Evolutionary conservation across 257 asterid genomes (phyloP).

Genomic region (Salvia hispanica): DNA sequence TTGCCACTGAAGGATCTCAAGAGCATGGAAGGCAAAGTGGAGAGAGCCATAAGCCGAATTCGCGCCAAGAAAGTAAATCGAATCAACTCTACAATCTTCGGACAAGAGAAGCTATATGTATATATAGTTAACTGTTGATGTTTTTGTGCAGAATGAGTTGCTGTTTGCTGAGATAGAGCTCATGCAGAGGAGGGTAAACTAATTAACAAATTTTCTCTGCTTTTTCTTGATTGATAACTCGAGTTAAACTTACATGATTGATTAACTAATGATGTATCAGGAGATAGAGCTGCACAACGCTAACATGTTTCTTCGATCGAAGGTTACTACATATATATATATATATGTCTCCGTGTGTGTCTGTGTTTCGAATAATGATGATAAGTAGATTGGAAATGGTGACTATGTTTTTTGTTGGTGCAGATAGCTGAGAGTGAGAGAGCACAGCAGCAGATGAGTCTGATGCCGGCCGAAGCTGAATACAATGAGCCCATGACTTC

Average conservation of each 20-base stretch:
- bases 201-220: no score
- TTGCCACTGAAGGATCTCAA: constrained; percentile 56
- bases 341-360: no score
- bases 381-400: no score
- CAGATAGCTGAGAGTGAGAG: constrained; percentile 90
- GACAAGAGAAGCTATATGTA: no score
- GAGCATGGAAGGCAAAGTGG: constrained; percentile 60
- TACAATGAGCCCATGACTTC: constrained; percentile 50
- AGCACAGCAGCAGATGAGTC: constrained; percentile 70
- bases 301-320: constrained; percentile 81
- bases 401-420: not conserved
- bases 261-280: constrained; percentile 37
- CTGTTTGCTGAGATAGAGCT: constrained; percentile 85
- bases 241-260: no score
- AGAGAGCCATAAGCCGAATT: constrained; percentile 70
- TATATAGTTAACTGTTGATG: no score
- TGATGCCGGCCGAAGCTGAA: constrained; percentile 52
- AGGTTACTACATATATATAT: constrained; percentile 41
- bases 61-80: constrained; percentile 69
- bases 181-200: constrained; percentile 80
- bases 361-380: no score
- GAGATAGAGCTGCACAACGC: constrained; percentile 88
- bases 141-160: constrained; percentile 62
- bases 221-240: no score
- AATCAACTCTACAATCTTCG: not conserved